Percentiles rank a stretch among this genome's conserved stretches.
Conservation (phyloP, 2,329 filamentous ascomycete species). For the Fusarium lateritium region DNA sequence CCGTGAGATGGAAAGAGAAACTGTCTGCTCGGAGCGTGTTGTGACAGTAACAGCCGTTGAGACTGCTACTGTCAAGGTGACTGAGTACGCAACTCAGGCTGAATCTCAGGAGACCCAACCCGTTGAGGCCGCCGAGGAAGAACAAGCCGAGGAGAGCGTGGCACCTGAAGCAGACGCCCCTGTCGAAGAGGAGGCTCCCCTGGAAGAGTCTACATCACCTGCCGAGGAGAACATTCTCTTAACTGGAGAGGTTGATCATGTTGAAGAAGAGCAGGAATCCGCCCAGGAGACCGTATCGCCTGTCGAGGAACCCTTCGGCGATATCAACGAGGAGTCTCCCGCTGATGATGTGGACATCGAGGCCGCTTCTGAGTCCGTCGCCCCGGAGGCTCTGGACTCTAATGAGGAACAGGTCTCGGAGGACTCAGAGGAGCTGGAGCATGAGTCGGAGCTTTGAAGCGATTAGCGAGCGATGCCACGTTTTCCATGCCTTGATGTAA, state of each 20-base stretch:
- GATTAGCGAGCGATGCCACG: constrained; percentile 27
- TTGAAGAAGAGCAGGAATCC: constrained; percentile 16
- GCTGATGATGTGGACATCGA: constrained; percentile 5
- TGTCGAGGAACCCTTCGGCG: constrained; percentile 4
- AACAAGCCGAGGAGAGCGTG: constrained; percentile 16
- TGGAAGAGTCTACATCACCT: constrained; percentile 8
- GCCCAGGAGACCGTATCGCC: constrained; percentile 14
- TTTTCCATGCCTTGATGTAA: constrained; percentile 47
- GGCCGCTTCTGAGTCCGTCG: constrained; percentile 3
- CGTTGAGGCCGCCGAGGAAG: constrained; percentile 20
- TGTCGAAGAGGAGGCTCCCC: constrained; percentile 2
- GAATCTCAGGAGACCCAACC: constrained; percentile 32
- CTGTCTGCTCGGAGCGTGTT: constrained; percentile 42
- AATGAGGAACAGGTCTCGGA: constrained; percentile 13
- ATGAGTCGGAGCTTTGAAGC: constrained; percentile 35
- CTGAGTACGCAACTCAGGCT: constrained; percentile 51
- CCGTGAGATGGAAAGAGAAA: constrained; percentile 45
- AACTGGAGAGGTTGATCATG: constrained; percentile 5
- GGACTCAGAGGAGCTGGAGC: constrained; percentile 19
- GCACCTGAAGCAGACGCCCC: constrained; percentile 11
- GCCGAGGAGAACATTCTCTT: constrained; percentile 7
- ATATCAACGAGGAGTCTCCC: background rate
- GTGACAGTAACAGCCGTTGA: constrained; percentile 56
- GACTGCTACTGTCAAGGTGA: constrained; percentile 51
- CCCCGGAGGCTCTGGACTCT: constrained; percentile 9